A percentile compares a stretch with the other conserved stretches of the same genome.
Evolutionary conservation across 495 filamentous ascomycete genomes (phyloP).

Genomic region (Trichoderma asperelloides): DNA sequence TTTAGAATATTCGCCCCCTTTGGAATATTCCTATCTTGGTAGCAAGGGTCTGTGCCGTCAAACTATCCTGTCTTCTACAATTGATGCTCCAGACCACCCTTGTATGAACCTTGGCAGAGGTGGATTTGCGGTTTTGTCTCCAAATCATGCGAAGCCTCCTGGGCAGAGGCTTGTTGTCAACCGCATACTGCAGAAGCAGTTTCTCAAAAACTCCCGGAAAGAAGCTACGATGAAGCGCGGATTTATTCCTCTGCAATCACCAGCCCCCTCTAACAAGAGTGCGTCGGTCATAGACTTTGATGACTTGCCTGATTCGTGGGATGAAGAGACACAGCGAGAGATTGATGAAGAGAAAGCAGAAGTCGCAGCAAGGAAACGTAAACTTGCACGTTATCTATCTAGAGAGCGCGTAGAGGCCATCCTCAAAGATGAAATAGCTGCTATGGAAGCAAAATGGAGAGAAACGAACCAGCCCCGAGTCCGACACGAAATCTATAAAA

Average conservation of each 20-base stretch:
- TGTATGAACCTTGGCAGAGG: background rate
- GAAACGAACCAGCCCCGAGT: slow-evolving; percentile 43
- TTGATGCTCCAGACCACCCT: background rate
- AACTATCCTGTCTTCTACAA: background rate
- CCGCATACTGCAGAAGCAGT: background rate
- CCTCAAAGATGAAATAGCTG: slow-evolving; percentile 45
- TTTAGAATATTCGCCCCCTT: background rate
- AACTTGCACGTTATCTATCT: slow-evolving; percentile 22
- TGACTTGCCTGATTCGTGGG: slow-evolving; percentile 19
- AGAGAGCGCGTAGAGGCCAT: slow-evolving; percentile 38
- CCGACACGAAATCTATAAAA: slow-evolving; percentile 42
- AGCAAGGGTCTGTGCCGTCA: background rate
- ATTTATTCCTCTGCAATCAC: background rate
- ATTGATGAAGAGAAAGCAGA: slow-evolving; percentile 45
- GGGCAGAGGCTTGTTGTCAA: background rate
- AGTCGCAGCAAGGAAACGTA: slow-evolving; percentile 7
- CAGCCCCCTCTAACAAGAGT: background rate
- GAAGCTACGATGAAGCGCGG: background rate
- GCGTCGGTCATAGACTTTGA: background rate
- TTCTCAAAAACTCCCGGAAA: background rate
- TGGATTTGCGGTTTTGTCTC: background rate
- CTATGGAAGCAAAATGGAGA: slow-evolving; percentile 50
- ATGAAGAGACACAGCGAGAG: slow-evolving; percentile 50
- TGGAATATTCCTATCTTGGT: background rate
- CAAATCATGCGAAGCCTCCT: background rate